Conservation (phyloP, 75 land plant genomes). For the Larix kaempferi region DNA sequence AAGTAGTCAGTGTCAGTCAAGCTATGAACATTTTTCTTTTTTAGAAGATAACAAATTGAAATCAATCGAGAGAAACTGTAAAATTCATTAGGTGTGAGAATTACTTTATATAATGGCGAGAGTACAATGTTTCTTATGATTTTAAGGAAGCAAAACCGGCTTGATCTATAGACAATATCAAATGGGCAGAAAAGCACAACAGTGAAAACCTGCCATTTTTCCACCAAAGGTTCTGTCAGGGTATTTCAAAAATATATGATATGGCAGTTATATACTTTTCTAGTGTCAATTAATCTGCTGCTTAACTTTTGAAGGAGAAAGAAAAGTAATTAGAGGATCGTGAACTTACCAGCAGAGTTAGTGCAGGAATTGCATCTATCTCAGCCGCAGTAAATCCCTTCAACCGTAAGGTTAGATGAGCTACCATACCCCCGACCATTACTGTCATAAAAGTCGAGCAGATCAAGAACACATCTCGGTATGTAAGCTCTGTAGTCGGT, state of each 20-base stretch:
- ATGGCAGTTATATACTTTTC: neutral
- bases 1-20: neutral
- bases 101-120: slow-evolving; percentile 65
- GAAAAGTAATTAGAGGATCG: neutral
- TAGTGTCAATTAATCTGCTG: neutral
- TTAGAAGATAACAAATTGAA: neutral
- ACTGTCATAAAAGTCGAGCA: slow-evolving; percentile 35
- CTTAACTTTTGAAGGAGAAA: neutral
- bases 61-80: neutral
- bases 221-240: neutral
- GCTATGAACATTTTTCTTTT: too few relatives aligned
- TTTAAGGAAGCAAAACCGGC: slow-evolving; percentile 40
- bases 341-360: slow-evolving; percentile 21
- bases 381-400: slow-evolving; percentile 8
- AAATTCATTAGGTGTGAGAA: too few relatives aligned
- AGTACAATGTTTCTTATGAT: slow-evolving; percentile 27
- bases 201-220: slow-evolving; percentile 25
- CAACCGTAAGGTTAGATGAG: slow-evolving; percentile 19
- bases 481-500: slow-evolving; percentile 42
- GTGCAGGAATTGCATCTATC: slow-evolving; percentile 23
- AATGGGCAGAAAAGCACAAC: slow-evolving; percentile 38
- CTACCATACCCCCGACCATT: slow-evolving; percentile 31
- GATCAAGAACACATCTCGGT: slow-evolving; percentile 46
- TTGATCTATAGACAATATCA: slow-evolving; percentile 41
- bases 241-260: neutral